phyloP scores from a whole-genome alignment of 139 green algal genomes.

The Nannochloris sp. region DNA sequence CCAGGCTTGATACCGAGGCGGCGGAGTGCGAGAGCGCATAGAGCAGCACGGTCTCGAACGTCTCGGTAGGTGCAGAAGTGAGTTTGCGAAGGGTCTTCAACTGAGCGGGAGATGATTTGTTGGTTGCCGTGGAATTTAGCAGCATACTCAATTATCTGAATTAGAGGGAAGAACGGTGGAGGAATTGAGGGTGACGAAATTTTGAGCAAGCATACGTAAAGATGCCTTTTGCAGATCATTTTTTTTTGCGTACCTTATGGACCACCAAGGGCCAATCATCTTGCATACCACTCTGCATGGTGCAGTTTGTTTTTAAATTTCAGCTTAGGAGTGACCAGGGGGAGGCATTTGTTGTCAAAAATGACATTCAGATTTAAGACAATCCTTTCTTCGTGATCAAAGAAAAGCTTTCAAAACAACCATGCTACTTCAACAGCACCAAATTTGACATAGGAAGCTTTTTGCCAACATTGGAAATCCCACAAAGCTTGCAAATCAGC shows the following conservation, averaged over 20 bases:
- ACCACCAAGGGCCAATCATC: background rate
- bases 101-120: conserved; percentile 29
- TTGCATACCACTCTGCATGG: background rate
- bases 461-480: too few species aligned
- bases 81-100: conserved; percentile 22
- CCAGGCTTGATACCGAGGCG: conserved; percentile 43
- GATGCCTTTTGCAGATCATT: background rate
- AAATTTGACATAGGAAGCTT: too few species aligned
- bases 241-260: background rate
- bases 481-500: too few species aligned
- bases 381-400: too few species aligned
- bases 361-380: too few species aligned
- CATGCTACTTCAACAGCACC: too few species aligned
- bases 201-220: background rate
- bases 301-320: background rate
- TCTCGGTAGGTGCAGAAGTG: conserved; percentile 49
- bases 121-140: conserved; percentile 55
- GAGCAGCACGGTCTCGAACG: conserved; percentile 26
- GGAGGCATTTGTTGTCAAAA: too few species aligned
- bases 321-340: too few species aligned
- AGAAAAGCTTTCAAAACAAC: too few species aligned
- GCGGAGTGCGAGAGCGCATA: conserved; percentile 51
- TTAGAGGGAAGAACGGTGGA: background rate
- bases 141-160: conserved; percentile 51
- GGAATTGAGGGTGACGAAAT: background rate